These are phyloP conservation scores for Vaccinium corymbosum DNA, from an alignment of 148 eudicot species.

Conservation along the genomic window DNA sequence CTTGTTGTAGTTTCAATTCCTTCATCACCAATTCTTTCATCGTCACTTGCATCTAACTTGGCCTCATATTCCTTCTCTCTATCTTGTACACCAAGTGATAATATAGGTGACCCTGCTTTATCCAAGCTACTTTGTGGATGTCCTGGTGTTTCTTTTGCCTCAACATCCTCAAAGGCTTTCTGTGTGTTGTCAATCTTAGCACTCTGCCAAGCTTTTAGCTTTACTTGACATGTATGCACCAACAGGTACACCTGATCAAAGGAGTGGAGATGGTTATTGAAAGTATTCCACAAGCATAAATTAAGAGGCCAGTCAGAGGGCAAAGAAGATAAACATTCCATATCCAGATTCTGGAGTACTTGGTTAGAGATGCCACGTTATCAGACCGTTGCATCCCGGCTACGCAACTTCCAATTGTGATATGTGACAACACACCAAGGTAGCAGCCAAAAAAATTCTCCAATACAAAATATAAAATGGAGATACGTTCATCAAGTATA, in stretches of 20 bases:
- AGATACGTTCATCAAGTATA: not conserved
- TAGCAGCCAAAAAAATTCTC: not conserved
- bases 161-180: constrained; percentile 33
- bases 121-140: constrained; percentile 34
- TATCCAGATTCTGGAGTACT: not conserved
- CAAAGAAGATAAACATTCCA: not conserved
- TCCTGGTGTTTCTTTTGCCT: constrained; percentile 26
- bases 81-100: constrained; percentile 32
- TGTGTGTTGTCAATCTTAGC: constrained; percentile 33
- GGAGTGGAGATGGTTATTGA: constrained; percentile 10
- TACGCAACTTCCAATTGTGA: not conserved
- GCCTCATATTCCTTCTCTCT: constrained; percentile 29
- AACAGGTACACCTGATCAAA: constrained; percentile 72
- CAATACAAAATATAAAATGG: not conserved
- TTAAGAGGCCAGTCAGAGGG: not conserved
- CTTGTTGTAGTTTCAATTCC: constrained; percentile 19
- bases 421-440: not conserved
- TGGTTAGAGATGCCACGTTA: not conserved
- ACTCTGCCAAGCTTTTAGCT: constrained; percentile 41
- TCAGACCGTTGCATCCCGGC: not conserved
- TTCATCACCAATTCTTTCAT: constrained; percentile 35
- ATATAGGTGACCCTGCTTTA: constrained; percentile 26
- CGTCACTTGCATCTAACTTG: constrained; percentile 34
- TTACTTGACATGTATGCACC: constrained; percentile 65
- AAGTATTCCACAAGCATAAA: constrained; percentile 2